Evolutionary conservation across 176 grass and related monocot species (phyloP), one percentile per base, ranked within the genome.

Genomic region (Leersia perrieri): DNA sequence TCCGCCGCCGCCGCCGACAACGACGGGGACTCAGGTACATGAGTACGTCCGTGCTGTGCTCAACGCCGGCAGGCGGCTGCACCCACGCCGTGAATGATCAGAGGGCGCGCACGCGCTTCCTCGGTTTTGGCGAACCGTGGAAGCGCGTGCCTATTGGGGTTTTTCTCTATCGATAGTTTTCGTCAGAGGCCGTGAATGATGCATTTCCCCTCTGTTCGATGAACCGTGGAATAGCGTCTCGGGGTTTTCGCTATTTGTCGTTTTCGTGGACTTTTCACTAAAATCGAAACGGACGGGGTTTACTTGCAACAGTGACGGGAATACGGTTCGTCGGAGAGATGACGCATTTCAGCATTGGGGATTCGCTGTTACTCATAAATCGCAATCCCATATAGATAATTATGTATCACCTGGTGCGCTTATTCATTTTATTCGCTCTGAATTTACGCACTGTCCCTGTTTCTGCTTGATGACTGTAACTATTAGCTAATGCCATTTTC

Each of bases 1-100:
- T 64, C 39, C 15, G 70, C 49, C 27, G 62, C 39, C 15, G 70
- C 49, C 27, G 62, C 51, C 16, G 76, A 84, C 38, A 39, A 75
- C 63, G 39, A 32, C 22, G 41, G 32, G 53, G 32, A 11, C 31
- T 13, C 53, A 5, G 63, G 81, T 80, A 75, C n/a, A 42, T 27
- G n/a, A n/a, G n/a, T n/a, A n/a, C 20, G 6, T 20, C 30, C 12
- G 51, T 33, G 31, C 42, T 70, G 14, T 70, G 14, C 41, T 25
- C 10, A 45, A 4, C 42, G 42, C 42, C 42, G 42, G 13, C 6
- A 11, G 42, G 13, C 15, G 6, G 42, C 42, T 22, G 22, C n/a
- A 9, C 76, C 1, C 41, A n/a, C n/a, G n/a, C 41, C 26, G 14
- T 42, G 33, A 60, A 38, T 58, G 57, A 63, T 64, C 16, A 6